Evolutionary conservation across 2,329 filamentous ascomycete species (phyloP).

Genomic region (Cadophora malorum): DNA sequence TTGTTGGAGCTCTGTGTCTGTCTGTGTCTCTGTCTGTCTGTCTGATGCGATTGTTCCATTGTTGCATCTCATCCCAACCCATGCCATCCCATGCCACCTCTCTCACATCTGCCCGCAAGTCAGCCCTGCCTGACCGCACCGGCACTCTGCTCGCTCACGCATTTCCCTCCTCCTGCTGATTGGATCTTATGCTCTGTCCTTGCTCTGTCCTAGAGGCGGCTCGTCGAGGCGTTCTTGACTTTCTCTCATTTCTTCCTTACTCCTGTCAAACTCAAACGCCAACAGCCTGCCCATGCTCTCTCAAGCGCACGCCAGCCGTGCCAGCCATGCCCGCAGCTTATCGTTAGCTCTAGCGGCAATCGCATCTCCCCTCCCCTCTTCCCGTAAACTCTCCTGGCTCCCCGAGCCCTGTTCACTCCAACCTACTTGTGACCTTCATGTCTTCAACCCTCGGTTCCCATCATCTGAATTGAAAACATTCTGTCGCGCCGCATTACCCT

Average conservation of each 20-base stretch:
- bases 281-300: background rate
- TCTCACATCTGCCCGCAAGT: background rate
- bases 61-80: background rate
- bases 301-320: background rate
- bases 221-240: conserved; percentile 9
- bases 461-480: conserved; percentile 18
- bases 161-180: background rate
- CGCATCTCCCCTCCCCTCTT: conserved; percentile 10
- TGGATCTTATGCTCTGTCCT: background rate
- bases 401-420: conserved; percentile 13
- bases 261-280: conserved; percentile 13
- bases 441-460: conserved; percentile 12
- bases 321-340: conserved; percentile 26
- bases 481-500: conserved; percentile 12
- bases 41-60: conserved; percentile 4
- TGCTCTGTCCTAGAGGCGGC: background rate
- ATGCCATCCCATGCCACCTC: background rate
- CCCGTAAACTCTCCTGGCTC: conserved; percentile 19
- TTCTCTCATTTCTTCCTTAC: background rate
- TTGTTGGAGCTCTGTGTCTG: background rate
- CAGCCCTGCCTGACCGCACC: conserved; percentile 4
- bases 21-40: background rate
- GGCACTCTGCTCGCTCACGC: background rate
- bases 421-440: background rate
- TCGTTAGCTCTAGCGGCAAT: conserved; percentile 34